Conservation (phyloP, 148 eudicot genomes). For the Limonium bicolor region DNA sequence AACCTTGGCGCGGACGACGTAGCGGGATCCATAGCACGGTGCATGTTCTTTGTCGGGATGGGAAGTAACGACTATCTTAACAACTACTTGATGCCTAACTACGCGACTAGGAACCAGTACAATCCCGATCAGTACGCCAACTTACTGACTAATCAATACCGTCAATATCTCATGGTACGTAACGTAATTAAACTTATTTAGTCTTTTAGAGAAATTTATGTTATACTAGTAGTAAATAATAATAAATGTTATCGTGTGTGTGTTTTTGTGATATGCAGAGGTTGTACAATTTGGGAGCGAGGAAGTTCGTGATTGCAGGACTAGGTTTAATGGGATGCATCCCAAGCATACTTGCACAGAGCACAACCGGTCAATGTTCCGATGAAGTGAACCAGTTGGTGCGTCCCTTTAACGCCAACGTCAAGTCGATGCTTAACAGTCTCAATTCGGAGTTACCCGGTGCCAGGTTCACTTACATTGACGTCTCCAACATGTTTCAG, state of each 20-base stretch:
- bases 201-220: too few relatives aligned
- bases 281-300: constrained; percentile 69
- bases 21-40: constrained; percentile 27
- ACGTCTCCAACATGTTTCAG: constrained; percentile 44
- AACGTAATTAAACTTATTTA: too few relatives aligned
- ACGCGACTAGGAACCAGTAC: constrained; percentile 49
- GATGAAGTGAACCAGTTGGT: constrained; percentile 56
- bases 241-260: background rate
- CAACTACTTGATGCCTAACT: constrained; percentile 94
- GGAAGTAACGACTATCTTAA: constrained; percentile 96
- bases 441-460: constrained; percentile 54
- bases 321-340: constrained; percentile 87
- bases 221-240: background rate
- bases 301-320: constrained; percentile 70
- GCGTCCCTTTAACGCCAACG: constrained; percentile 53
- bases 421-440: constrained; percentile 46
- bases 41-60: constrained; percentile 82
- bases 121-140: constrained; percentile 53
- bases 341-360: constrained; percentile 68
- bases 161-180: constrained; percentile 58
- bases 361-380: constrained; percentile 32
- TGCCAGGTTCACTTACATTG: constrained; percentile 38
- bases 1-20: constrained; percentile 33
- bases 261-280: constrained; percentile 24
- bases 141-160: constrained; percentile 48